Evolutionary conservation across 768 basidiomycete genomes (phyloP), one percentile per base, ranked within the genome.

Genomic region (Xerocomellus chrysenteron): DNA sequence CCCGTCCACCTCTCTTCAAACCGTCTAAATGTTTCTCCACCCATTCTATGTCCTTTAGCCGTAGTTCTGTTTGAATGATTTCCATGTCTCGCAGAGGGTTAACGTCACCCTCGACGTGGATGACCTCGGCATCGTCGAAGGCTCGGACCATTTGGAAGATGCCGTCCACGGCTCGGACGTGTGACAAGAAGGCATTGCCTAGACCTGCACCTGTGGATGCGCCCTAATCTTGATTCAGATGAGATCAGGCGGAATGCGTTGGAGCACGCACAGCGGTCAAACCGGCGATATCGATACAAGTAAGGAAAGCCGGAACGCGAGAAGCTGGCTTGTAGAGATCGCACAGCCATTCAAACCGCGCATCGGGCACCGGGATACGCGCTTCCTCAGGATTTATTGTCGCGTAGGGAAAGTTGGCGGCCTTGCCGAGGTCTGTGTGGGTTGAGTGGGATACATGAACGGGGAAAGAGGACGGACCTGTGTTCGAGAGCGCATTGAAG

Each of bases 101-200:
- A 55, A 99, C 94, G 65, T 98, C 97, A 43, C 97, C 97, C 75
- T 98, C 97, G 59, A 98, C 96, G 73, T 99, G 97, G 63, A 90
- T 98, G 70, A 99, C 94, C 65, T 99, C 97, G n/a, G 94, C 89
- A 67, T 99, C 97, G 68, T 98, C 97, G 70, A 99, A 99, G 6
- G 96, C 94, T 50, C 97, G 91, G 54, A 98, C 87, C 59, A 98
- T 88, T 72, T 98, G 97, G 81, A 98, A 99, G 68, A 99, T 99
- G 66, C 97, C 97, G 70, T 99, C 97, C 58, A 98, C 96, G 11
- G 97, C 92, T 55, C 97, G 90, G 42, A 99, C 95, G 71, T 98
- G 94, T 12, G 94, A 95, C 71, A 99, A 77, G 80, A 99, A 99
- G 28, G 94, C 85, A 71, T 99, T 99, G 41, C 97, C 97, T 40